Evolutionary conservation across 768 basidiomycete species (phyloP).

Genomic region (Naganishia vishniacii): DNA sequence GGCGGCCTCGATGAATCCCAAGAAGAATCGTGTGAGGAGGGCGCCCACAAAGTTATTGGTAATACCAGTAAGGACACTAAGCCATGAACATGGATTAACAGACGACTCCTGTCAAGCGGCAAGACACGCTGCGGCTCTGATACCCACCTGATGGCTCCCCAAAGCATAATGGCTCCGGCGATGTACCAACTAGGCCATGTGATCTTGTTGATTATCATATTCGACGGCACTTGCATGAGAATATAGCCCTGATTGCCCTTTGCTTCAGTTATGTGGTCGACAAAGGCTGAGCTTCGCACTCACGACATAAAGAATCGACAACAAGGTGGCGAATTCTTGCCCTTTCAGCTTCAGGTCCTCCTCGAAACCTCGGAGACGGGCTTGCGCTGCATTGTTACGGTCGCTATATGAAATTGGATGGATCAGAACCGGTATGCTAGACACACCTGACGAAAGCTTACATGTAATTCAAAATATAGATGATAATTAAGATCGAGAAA

Average conservation of each 20-base stretch:
- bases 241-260: conserved; percentile 28
- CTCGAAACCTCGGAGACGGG: conserved; percentile 40
- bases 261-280: too few species aligned
- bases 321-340: conserved; percentile 40
- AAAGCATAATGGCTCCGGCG: conserved; percentile 30
- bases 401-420: conserved; percentile 24
- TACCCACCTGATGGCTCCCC: conserved; percentile 47
- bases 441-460: neutral
- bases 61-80: conserved; percentile 50
- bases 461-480: conserved; percentile 39
- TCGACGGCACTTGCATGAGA: conserved; percentile 37
- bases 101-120: neutral
- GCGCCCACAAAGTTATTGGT: conserved; percentile 53
- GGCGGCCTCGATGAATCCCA: conserved; percentile 69
- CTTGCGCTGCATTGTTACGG: conserved; percentile 44
- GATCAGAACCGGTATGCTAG: neutral
- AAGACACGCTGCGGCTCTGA: neutral
- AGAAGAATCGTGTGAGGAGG: conserved; percentile 58
- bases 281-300: conserved; percentile 33
- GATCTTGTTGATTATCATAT: conserved; percentile 43
- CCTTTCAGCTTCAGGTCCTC: conserved; percentile 39
- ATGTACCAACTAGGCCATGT: conserved; percentile 46
- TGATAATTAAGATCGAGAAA: conserved; percentile 39
- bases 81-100: neutral
- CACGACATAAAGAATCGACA: conserved; percentile 43